These are phyloP conservation scores for Ophiostoma australiae DNA, from an alignment of 2,329 filamentous ascomycete species.

Conservation along the genomic window DNA sequence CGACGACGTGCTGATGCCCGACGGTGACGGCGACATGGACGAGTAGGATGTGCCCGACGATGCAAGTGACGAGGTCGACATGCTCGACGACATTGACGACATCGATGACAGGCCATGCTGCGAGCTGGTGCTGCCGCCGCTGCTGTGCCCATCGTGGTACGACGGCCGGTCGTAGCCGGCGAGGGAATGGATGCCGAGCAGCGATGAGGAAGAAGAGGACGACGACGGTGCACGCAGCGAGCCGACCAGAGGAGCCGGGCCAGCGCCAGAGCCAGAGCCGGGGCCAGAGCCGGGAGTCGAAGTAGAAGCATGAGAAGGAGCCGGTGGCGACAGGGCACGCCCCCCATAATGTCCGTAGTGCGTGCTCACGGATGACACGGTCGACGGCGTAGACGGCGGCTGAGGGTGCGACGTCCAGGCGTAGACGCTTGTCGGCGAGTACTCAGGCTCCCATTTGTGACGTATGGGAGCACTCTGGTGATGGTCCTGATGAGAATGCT, in stretches of 20 bases:
- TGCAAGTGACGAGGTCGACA: conserved; percentile 16
- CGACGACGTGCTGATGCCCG: conserved; percentile 2
- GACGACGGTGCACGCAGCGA: conserved; percentile 9
- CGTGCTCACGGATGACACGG: conserved; percentile 4
- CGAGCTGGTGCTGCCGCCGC: conserved; percentile 14
- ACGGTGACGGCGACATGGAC: conserved; percentile 16
- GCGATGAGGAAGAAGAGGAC: not conserved
- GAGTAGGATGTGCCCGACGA: conserved; percentile 19
- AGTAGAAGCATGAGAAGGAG: not conserved
- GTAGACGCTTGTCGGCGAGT: conserved; percentile 13
- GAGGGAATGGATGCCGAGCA: conserved; percentile 13
- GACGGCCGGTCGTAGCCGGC: conserved; percentile 13
- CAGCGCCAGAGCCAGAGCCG: not conserved
- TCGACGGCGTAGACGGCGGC: not conserved
- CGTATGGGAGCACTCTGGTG: not conserved
- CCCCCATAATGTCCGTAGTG: conserved; percentile 3
- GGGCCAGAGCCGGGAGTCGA: not conserved
- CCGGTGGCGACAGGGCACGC: conserved; percentile 12
- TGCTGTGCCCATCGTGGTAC: conserved; percentile 9
- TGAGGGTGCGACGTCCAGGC: conserved; percentile 8
- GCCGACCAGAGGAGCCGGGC: not conserved
- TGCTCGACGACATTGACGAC: conserved; percentile 16
- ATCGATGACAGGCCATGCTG: conserved; percentile 12
- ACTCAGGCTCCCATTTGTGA: conserved; percentile 18
- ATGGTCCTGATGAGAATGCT: not conserved